Conservation (phyloP, 345 rosid genomes). For the Corchorus olitorius region DNA sequence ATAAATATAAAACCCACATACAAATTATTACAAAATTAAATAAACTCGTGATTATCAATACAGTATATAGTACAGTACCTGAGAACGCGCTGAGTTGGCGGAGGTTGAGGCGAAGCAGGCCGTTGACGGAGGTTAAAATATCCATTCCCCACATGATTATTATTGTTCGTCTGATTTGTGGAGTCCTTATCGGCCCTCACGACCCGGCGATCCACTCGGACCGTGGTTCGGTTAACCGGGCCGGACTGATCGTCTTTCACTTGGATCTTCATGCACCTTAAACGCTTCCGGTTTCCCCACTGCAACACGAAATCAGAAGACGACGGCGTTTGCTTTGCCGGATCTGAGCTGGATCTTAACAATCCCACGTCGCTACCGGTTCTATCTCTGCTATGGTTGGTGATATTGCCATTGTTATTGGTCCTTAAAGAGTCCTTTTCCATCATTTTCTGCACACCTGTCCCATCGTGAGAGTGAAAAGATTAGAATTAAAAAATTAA, state of each 20-base stretch:
- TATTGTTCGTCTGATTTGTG: slow-evolving; percentile 33
- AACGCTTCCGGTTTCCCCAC: slow-evolving; percentile 81
- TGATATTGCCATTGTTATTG: slow-evolving; percentile 26
- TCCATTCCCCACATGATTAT: slow-evolving; percentile 29
- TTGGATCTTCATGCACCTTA: slow-evolving; percentile 73
- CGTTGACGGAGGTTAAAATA: slow-evolving; percentile 62
- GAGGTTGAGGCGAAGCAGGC: slow-evolving; percentile 47
- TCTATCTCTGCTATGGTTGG: slow-evolving; percentile 25
- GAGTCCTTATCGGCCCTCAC: slow-evolving; percentile 44
- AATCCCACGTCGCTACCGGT: slow-evolving; percentile 32
- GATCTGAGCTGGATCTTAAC: slow-evolving; percentile 42
- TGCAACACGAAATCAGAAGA: slow-evolving; percentile 59
- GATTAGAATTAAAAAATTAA: neutral
- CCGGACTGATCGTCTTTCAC: slow-evolving; percentile 47
- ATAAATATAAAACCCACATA: no score
- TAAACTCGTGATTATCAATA: neutral
- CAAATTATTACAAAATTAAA: neutral
- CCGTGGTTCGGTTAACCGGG: slow-evolving; percentile 47
- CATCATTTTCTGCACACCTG: slow-evolving; percentile 40
- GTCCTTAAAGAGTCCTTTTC: slow-evolving; percentile 46
- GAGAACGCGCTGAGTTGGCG: slow-evolving; percentile 54
- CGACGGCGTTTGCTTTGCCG: slow-evolving; percentile 35
- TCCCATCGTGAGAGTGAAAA: slow-evolving; percentile 22
- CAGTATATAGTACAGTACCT: slow-evolving; percentile 37
- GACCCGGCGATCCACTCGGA: slow-evolving; percentile 56